Evolutionary conservation across 139 green algal species (phyloP).

Genomic region (Chlorella sp.): DNA sequence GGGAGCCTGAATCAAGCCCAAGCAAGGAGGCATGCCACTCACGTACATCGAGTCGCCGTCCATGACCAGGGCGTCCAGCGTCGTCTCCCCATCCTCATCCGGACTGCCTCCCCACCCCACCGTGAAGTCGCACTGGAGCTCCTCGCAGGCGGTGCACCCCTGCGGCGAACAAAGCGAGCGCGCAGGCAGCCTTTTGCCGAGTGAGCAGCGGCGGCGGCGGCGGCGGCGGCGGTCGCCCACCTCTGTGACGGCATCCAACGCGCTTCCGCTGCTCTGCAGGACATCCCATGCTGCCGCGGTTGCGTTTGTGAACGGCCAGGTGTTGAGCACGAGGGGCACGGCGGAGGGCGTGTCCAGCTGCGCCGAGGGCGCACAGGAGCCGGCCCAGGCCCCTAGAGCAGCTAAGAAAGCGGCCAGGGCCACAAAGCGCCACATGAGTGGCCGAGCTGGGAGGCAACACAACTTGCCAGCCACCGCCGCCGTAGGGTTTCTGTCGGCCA

Average conservation of each 20-base stretch:
- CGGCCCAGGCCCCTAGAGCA: no score
- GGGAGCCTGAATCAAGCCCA: no score
- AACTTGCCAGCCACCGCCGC: no score
- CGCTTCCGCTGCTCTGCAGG: neutral
- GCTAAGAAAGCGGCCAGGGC: no score
- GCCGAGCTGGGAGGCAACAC: no score
- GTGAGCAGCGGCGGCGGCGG: conserved; percentile 5
- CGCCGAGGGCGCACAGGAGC: no score
- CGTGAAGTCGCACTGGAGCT: conserved; percentile 72
- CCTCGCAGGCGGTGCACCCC: conserved; percentile 64
- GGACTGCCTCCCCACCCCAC: conserved; percentile 78
- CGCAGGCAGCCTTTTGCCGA: no score
- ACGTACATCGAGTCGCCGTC: conserved; percentile 72
- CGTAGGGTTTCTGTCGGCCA: no score
- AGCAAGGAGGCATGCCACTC: no score
- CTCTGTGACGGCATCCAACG: conserved; percentile 57
- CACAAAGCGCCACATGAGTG: no score
- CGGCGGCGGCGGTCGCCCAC: neutral
- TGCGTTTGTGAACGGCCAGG: conserved; percentile 70
- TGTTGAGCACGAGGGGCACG: conserved; percentile 76
- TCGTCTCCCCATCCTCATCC: conserved; percentile 56
- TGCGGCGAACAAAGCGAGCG: no score
- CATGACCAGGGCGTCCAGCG: conserved; percentile 84
- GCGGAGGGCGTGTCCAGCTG: neutral
- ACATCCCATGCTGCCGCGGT: conserved; percentile 60